Base-by-base conservation (phyloP, 495 filamentous ascomycete species). In the Annulohypoxylon bovei region DNA sequence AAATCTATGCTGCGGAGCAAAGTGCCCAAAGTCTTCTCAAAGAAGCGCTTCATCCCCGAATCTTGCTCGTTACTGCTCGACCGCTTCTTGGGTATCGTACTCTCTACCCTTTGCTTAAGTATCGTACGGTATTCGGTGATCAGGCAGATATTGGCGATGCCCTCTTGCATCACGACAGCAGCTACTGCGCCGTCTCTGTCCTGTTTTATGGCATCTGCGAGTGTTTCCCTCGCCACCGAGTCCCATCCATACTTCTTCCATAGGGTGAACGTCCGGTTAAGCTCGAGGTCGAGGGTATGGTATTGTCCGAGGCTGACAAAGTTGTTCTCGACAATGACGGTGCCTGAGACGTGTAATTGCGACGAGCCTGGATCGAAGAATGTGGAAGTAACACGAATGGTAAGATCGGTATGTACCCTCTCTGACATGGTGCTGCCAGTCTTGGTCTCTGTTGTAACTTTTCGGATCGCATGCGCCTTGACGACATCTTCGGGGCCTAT, bases 91-190 rank as follows among this genome's bases (percentile, higher is more conserved):
- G 95, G 93, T 28, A 98, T 88, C 1, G 86, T 84, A 73, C 89
- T 88, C 77, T 97, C 93, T n/a, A 98, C 87, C 57, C 91, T 87
- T 74, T 97, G 93, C 77, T 93, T 90, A 65, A 97, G 77, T 67
- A 98, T 84, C 2, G 95, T 98, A 67, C 93, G 93, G 75, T 92
- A 90, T 62, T 97, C 93, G 9, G 94, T 96, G 67, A 99, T 93
- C 18, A 97, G 86, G 78, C 93, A 97, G 59, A 99, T 91, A 82
- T 97, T 95, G 54, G 96, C 94, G 35, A 96, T 68, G 0, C 95
- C 95, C 71, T 98, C 95, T 65, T 97, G 92, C 93, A 98, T 96
- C 4, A 98, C 89, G 1, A 98, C 90, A 1, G 95, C 95, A 42
- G 92, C 89, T 20, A 95, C 87, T 68, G 94, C 91, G 0, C 92